Conservation (phyloP, 805 yeast genomes). For the Kregervanrija fluxuum region DNA sequence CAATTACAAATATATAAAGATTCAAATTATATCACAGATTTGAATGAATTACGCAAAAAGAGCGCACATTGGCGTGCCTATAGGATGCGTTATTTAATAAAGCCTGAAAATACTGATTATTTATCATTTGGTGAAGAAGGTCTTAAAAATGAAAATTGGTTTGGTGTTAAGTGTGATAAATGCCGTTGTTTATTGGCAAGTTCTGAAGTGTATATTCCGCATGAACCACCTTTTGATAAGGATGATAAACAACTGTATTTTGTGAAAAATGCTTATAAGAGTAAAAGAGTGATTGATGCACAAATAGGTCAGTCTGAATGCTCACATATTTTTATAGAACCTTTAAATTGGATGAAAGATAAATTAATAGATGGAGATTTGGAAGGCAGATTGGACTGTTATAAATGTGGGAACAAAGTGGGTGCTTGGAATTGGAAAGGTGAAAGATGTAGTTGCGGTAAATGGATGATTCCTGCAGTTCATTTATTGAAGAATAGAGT, state of each 20-base stretch:
- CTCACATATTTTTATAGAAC: constrained; percentile 84
- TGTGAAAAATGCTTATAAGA: constrained; percentile 53
- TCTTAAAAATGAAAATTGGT: constrained; percentile 11
- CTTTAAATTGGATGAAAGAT: constrained; percentile 83
- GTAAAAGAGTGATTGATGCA: constrained; percentile 51
- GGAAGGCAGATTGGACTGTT: constrained; percentile 85
- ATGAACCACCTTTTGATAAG: constrained; percentile 52
- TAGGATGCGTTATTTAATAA: constrained; percentile 11
- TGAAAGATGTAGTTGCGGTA: constrained; percentile 87
- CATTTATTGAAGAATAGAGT: constrained; percentile 76
- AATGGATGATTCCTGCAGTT: constrained; percentile 91
- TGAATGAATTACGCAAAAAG: constrained; percentile 13
- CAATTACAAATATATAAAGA: constrained; percentile 63
- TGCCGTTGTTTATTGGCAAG: constrained; percentile 70
- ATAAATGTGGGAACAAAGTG: constrained; percentile 74
- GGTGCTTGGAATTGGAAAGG: constrained; percentile 97
- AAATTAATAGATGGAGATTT: constrained; percentile 68
- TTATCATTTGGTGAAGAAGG: not conserved
- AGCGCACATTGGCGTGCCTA: constrained; percentile 14
- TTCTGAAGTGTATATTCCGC: constrained; percentile 54
- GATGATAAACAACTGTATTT: constrained; percentile 62
- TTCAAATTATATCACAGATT: constrained; percentile 32
- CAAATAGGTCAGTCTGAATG: constrained; percentile 56
- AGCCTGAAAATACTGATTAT: constrained; percentile 10
- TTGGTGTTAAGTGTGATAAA: constrained; percentile 61